phyloP scores from a whole-genome alignment of 2,329 filamentous ascomycete species.

The Pseudocercospora eumusae region DNA sequence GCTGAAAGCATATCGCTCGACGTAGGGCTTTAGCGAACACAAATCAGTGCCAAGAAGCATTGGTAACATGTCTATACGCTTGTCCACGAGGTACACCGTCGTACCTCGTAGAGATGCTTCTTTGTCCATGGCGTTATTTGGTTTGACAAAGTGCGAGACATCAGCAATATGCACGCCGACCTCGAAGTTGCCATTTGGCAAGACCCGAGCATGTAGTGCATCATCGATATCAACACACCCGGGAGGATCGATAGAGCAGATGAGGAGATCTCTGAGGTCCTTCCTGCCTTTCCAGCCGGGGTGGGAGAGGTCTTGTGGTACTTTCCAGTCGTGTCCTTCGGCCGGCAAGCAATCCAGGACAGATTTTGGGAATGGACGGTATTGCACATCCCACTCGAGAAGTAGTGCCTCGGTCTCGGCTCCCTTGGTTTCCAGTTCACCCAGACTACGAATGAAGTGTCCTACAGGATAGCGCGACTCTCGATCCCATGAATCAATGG shows the following conservation, averaged over 20 bases:
- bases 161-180: conserved; percentile 98
- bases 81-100: conserved; percentile 96
- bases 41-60: conserved; percentile 94
- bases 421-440: conserved; percentile 93
- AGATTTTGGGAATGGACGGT: conserved; percentile 92
- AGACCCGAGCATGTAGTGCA: conserved; percentile 78
- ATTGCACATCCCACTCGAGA: conserved; percentile 95
- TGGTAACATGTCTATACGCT: conserved; percentile 99
- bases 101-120: conserved; percentile 94
- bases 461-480: conserved; percentile 90
- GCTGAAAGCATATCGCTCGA: conserved; percentile 68
- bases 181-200: conserved; percentile 92
- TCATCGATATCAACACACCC: conserved; percentile 99
- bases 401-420: conserved; percentile 94
- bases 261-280: conserved; percentile 80
- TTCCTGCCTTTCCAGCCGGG: conserved; percentile 82
- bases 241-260: conserved; percentile 96
- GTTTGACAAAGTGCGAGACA: conserved; percentile 98
- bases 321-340: conserved; percentile 92
- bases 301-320: conserved; percentile 76
- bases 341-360: conserved; percentile 89
- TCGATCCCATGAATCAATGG: conserved; percentile 92
- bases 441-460: conserved; percentile 89
- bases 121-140: conserved; percentile 93
- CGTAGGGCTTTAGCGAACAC: conserved; percentile 94